Evolutionary conservation across 139 green algal genomes (phyloP).

Genomic region (Tetraselmis striata): DNA sequence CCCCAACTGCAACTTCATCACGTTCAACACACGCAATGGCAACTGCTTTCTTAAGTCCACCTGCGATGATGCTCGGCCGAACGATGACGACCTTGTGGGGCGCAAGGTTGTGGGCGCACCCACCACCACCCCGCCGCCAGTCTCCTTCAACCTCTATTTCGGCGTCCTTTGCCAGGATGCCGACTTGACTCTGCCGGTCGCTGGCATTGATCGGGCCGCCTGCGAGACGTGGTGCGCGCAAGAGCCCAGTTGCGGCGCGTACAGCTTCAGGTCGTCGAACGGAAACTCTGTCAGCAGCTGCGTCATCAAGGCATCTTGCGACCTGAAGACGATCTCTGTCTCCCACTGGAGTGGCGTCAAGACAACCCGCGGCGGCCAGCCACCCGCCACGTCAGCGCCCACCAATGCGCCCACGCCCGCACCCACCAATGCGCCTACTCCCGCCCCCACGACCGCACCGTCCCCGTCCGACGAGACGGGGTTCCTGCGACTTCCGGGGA

Average conservation of each 20-base stretch:
- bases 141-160: neutral
- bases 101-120: neutral
- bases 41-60: too few species aligned
- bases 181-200: neutral
- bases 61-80: neutral
- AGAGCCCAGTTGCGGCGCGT: neutral
- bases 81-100: neutral
- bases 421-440: neutral
- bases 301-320: too few species aligned
- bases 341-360: neutral
- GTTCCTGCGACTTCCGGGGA: too few species aligned
- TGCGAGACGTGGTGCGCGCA: neutral
- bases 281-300: neutral
- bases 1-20: too few species aligned
- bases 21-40: too few species aligned
- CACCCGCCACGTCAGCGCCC: neutral
- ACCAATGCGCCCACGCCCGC: neutral
- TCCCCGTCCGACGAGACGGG: too few species aligned
- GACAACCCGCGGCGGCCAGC: neutral
- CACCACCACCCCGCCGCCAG: neutral
- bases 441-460: neutral
- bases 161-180: neutral
- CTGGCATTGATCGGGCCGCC: neutral
- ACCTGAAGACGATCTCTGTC: neutral
- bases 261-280: neutral